Evolutionary conservation across 805 yeast genomes (phyloP).

Genomic region (Kregervanrija delftensis): DNA sequence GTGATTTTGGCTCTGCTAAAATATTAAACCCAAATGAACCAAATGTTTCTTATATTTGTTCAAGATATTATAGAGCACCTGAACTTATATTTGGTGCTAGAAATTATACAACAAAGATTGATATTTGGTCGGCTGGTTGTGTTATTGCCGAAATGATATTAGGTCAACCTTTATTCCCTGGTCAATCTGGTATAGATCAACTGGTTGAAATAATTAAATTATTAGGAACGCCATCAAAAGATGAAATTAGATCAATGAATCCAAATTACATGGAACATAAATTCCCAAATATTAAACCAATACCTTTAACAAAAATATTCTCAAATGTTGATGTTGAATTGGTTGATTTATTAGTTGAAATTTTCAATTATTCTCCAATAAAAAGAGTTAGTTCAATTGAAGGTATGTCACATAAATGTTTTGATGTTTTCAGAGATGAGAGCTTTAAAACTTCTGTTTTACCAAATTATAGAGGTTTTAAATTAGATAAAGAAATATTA

Average conservation of each 20-base stretch:
- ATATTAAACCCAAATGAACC: constrained; percentile 85
- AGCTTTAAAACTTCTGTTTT: constrained; percentile 12
- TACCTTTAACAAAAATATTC: constrained; percentile 63
- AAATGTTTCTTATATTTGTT: constrained; percentile 92
- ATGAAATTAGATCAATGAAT: constrained; percentile 90
- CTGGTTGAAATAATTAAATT: constrained; percentile 94
- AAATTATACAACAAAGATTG: constrained; percentile 92
- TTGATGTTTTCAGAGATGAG: constrained; percentile 42
- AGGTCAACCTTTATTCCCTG: constrained; percentile 97
- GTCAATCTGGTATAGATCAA: constrained; percentile 96
- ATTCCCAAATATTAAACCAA: constrained; percentile 80
- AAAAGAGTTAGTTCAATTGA: constrained; percentile 55
- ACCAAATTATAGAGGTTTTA: constrained; percentile 35
- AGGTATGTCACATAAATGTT: constrained; percentile 46
- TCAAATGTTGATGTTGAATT: constrained; percentile 48
- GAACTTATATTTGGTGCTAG: constrained; percentile 97
- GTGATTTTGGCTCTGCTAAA: constrained; percentile 97
- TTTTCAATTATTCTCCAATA: constrained; percentile 63
- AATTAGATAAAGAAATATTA: constrained; percentile 26
- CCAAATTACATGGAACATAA: constrained; percentile 96
- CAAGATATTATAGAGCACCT: constrained; percentile 95
- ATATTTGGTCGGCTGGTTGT: constrained; percentile 96
- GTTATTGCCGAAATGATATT: constrained; percentile 94
- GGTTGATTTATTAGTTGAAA: constrained; percentile 46
- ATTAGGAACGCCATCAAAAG: constrained; percentile 90